These are phyloP conservation scores for Paramecium tetraurelia DNA, from an alignment of 73 alveolate species.

Conservation along the genomic window DNA sequence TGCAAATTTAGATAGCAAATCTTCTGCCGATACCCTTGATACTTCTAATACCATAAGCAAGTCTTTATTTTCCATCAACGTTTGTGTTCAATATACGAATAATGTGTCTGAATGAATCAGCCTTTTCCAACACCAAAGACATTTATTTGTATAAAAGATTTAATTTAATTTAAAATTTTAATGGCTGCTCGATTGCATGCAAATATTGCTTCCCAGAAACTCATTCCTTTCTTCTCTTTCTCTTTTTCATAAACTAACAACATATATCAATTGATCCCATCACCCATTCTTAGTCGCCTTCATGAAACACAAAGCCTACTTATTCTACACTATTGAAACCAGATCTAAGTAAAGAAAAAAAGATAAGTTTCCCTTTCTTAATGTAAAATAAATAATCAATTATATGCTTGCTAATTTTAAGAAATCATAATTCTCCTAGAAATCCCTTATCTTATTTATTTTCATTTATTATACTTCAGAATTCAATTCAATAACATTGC, in stretches of 20 bases:
- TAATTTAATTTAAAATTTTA: slow-evolving; percentile 12
- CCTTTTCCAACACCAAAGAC: slow-evolving; percentile 72
- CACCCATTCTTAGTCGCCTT: neutral
- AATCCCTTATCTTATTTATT: neutral
- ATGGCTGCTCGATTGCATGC: neutral
- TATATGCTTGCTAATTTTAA: too few species aligned
- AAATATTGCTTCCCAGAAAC: neutral
- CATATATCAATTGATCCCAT: neutral
- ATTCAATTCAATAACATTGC: neutral
- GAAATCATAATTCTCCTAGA: too few species aligned
- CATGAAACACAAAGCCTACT: neutral
- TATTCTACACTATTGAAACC: too few species aligned
- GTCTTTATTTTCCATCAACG: slow-evolving; percentile 98
- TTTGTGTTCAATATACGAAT: slow-evolving; percentile 98
- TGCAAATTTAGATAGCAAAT: slow-evolving; percentile 90
- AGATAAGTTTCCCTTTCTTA: neutral
- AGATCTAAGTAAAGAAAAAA: neutral
- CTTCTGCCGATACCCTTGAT: slow-evolving; percentile 99
- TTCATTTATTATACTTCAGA: neutral
- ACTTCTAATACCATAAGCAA: slow-evolving; percentile 94
- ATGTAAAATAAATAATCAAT: neutral
- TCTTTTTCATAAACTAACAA: neutral
- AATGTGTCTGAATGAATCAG: slow-evolving; percentile 90
- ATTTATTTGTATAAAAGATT: slow-evolving; percentile 56
- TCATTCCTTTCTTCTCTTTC: neutral